Conservation (phyloP, 163 green algal species). For the Volvox carteri region DNA sequence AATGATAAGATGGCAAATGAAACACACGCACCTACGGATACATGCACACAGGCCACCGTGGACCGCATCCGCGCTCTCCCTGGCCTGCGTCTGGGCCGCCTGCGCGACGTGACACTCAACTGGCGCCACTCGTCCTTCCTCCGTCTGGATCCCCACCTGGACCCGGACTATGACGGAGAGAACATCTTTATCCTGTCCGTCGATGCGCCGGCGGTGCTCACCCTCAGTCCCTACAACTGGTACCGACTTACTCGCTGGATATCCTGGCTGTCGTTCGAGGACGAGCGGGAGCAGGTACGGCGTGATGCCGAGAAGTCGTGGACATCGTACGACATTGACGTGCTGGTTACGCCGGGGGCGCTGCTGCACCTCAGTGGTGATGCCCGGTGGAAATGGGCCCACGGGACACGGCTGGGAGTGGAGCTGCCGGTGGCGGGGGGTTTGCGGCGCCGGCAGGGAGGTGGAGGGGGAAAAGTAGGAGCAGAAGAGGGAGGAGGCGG, state of each 20-base stretch:
- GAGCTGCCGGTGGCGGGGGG: background rate
- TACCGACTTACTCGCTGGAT: conserved; percentile 9
- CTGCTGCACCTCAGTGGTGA: conserved; percentile 45
- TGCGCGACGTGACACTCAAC: conserved; percentile 61
- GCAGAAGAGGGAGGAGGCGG: too few species aligned
- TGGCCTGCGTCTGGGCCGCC: conserved; percentile 48
- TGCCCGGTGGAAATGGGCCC: conserved; percentile 54
- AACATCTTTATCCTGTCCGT: conserved; percentile 58
- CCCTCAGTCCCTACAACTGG: conserved; percentile 39
- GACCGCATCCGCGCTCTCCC: conserved; percentile 29
- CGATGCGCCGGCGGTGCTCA: conserved; percentile 47
- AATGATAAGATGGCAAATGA: too few species aligned
- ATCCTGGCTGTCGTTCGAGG: background rate
- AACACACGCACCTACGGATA: too few species aligned
- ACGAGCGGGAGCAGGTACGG: conserved; percentile 35
- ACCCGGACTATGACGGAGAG: conserved; percentile 45
- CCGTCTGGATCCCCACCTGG: conserved; percentile 55
- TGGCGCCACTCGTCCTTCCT: conserved; percentile 51
- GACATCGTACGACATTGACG: conserved; percentile 47
- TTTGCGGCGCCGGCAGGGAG: conserved; percentile 23
- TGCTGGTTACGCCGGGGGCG: conserved; percentile 26
- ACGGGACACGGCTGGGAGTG: conserved; percentile 58
- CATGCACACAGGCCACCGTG: background rate
- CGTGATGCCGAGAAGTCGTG: conserved; percentile 42
- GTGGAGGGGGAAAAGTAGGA: background rate